Evolutionary conservation across 345 rosid species (phyloP).

Genomic region (Combretum micranthum): DNA sequence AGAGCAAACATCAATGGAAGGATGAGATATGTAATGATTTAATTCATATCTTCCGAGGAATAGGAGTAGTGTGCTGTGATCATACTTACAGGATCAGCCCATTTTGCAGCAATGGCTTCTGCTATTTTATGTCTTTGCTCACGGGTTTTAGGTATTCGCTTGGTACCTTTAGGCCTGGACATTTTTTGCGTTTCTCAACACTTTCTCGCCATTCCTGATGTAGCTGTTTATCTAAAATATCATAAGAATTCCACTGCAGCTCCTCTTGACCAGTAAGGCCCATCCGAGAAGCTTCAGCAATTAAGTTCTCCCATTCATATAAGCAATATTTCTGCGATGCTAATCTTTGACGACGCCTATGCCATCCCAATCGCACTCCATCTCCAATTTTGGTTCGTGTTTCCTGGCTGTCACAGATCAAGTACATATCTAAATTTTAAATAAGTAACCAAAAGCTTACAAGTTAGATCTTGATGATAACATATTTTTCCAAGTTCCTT

Average conservation of each 20-base stretch:
- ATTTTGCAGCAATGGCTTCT: conserved; percentile 85
- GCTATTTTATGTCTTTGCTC: conserved; percentile 86
- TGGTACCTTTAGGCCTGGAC: conserved; percentile 55
- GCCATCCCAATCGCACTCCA: conserved; percentile 70
- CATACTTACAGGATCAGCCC: conserved; percentile 89
- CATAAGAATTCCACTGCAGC: conserved; percentile 74
- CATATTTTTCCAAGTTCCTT: too few species aligned
- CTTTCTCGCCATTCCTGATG: conserved; percentile 65
- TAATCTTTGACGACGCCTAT: conserved; percentile 47
- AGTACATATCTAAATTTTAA: too few species aligned
- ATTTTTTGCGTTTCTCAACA: conserved; percentile 49
- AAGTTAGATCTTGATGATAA: too few species aligned
- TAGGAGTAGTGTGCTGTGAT: too few species aligned
- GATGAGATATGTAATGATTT: too few species aligned
- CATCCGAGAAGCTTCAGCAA: conserved; percentile 65
- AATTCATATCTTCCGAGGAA: too few species aligned
- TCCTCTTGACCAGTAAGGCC: conserved; percentile 53
- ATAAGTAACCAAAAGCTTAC: too few species aligned
- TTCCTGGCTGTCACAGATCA: conserved; percentile 42
- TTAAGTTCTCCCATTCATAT: conserved; percentile 84
- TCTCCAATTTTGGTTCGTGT: conserved; percentile 69
- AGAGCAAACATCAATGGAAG: too few species aligned
- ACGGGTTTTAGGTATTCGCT: conserved; percentile 69
- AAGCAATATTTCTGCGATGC: conserved; percentile 59
- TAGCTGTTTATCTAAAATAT: conserved; percentile 43